These are phyloP conservation scores for Macadamia integrifolia DNA, from an alignment of 164 flowering plant species.

Conservation along the genomic window DNA sequence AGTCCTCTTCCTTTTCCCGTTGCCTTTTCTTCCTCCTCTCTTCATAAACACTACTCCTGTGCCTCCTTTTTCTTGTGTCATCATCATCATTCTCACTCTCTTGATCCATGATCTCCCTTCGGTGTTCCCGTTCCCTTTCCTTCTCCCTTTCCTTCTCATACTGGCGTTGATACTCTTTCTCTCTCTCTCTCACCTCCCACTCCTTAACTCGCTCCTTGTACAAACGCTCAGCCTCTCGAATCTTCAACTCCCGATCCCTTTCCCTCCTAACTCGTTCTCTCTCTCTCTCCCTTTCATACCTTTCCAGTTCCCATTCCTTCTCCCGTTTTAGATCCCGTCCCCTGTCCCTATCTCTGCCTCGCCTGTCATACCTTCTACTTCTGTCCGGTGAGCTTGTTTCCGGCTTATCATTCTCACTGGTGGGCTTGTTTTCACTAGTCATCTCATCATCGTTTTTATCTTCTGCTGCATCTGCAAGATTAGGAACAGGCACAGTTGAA, in stretches of 20 bases:
- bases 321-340: constrained; percentile 75
- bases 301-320: constrained; percentile 86
- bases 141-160: constrained; percentile 84
- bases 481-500: neutral
- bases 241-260: constrained; percentile 74
- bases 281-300: constrained; percentile 90
- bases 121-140: constrained; percentile 78
- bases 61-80: constrained; percentile 71
- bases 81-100: constrained; percentile 81
- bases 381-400: constrained; percentile 81
- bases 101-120: constrained; percentile 64
- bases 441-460: constrained; percentile 77
- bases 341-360: constrained; percentile 71
- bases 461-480: constrained; percentile 47
- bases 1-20: constrained; percentile 87
- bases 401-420: constrained; percentile 56
- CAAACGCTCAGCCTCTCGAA: constrained; percentile 73
- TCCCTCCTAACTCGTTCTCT: constrained; percentile 84
- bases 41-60: constrained; percentile 55
- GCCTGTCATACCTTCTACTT: constrained; percentile 58
- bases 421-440: constrained; percentile 51
- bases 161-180: constrained; percentile 68
- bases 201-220: constrained; percentile 76
- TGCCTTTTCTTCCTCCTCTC: constrained; percentile 77
- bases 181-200: constrained; percentile 94